Percentiles rank a stretch among this genome's conserved stretches.
Conservation (phyloP, 805 yeast species). For the Zygosaccharomyces pseudorouxii region DNA sequence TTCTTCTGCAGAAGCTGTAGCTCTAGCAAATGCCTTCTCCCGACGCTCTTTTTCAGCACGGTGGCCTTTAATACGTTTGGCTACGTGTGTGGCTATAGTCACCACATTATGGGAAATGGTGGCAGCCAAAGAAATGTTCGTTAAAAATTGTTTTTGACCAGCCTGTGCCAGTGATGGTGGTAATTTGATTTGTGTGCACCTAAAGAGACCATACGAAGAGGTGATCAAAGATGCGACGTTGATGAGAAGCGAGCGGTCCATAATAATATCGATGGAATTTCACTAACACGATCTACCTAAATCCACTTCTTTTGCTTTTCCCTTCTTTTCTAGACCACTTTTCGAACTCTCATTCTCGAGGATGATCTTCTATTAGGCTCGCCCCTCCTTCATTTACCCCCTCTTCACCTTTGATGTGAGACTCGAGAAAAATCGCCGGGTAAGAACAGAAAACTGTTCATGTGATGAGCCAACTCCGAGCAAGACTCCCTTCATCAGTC, state of each 20-base stretch:
- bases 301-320: not conserved
- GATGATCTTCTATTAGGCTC: not conserved
- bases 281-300: not conserved
- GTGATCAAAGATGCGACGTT: conserved; percentile 21
- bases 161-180: conserved; percentile 50
- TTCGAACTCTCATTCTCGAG: not conserved
- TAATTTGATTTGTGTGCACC: conserved; percentile 33
- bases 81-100: conserved; percentile 38
- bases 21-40: conserved; percentile 2
- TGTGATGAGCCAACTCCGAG: no score
- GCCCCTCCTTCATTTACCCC: not conserved
- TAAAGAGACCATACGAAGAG: conserved; percentile 28
- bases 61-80: conserved; percentile 9
- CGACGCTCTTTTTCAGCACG: not conserved
- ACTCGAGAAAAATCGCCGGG: not conserved
- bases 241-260: conserved; percentile 15
- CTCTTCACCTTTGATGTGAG: not conserved
- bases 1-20: conserved; percentile 13
- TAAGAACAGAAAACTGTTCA: not conserved
- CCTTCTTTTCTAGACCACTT: not conserved
- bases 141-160: conserved; percentile 69
- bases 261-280: not conserved
- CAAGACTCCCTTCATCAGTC: no score
- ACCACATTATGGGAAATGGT: conserved; percentile 42
- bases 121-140: conserved; percentile 54